A percentile compares a stretch with the other conserved stretches of the same genome.
phyloP scores from a whole-genome alignment of 257 asterid genomes.

The Agastache rugosa region DNA sequence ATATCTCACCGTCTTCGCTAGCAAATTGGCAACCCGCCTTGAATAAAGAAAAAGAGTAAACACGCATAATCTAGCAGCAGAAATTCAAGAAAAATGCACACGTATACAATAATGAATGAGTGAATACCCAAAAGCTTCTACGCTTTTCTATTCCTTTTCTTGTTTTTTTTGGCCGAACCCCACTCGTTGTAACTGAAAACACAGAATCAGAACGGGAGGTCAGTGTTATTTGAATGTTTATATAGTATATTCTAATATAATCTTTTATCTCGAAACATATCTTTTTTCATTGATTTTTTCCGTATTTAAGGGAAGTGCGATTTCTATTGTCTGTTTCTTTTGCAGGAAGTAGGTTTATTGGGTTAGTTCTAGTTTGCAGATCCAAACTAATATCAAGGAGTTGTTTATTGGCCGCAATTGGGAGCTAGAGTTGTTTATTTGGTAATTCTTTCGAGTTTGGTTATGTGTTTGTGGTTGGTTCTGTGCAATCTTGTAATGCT shows the following conservation, averaged over 20 bases:
- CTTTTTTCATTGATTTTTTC: conserved; percentile 12
- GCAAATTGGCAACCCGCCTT: conserved; percentile 24
- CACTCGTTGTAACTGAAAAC: conserved; percentile 49
- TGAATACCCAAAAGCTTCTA: conserved; percentile 34
- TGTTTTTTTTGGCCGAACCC: conserved; percentile 39
- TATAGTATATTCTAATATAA: conserved; percentile 1
- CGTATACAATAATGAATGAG: conserved; percentile 37
- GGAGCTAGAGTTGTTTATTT: conserved; percentile 31
- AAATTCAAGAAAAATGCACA: conserved; percentile 30
- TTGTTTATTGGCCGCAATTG: conserved; percentile 32
- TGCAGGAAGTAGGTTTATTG: conserved; percentile 41
- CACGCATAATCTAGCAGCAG: conserved; percentile 25
- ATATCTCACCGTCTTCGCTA: conserved; percentile 17
- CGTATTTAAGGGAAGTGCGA: conserved; percentile 31
- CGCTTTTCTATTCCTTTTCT: conserved; percentile 32
- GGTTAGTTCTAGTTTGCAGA: conserved; percentile 44
- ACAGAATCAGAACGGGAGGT: conserved; percentile 41
- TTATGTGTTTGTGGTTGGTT: conserved; percentile 37
- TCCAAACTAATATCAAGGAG: conserved; percentile 44
- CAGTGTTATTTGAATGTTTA: conserved; percentile 30
- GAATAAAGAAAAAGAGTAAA: conserved; percentile 16
- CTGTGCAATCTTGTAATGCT: conserved; percentile 45
- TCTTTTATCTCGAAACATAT: conserved; percentile 1
- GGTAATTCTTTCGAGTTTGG: conserved; percentile 38
- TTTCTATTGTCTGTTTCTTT: not conserved